Evolutionary conservation across 352 stramenopile species (phyloP).

Genomic region (Pythium rhizo-oryzae): DNA sequence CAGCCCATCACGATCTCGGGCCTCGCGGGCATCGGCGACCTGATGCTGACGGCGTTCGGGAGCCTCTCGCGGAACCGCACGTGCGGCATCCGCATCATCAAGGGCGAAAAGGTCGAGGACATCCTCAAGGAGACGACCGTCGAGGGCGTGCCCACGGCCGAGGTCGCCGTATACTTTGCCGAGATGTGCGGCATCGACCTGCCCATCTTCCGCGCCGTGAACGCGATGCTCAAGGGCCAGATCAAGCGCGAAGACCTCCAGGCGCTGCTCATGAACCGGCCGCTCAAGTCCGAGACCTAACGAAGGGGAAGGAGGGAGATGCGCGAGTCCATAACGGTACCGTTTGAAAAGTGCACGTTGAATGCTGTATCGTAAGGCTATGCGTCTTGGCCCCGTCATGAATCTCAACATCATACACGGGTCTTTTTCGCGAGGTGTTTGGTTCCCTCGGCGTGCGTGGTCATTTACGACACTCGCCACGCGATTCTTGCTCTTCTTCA

Average conservation of each 20-base stretch:
- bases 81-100: slow-evolving; percentile 94
- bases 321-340: not conserved
- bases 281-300: slow-evolving; percentile 76
- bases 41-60: slow-evolving; percentile 97
- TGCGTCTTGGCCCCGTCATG: not conserved
- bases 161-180: slow-evolving; percentile 92
- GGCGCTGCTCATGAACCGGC: slow-evolving; percentile 81
- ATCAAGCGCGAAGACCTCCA: slow-evolving; percentile 76
- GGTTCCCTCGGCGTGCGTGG: too few relatives aligned
- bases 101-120: slow-evolving; percentile 91
- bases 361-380: not conserved
- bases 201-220: slow-evolving; percentile 90
- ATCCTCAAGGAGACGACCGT: slow-evolving; percentile 92
- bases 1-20: slow-evolving; percentile 95
- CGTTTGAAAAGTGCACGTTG: too few relatives aligned
- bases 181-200: slow-evolving; percentile 90
- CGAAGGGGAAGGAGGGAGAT: not conserved
- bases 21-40: slow-evolving; percentile 91
- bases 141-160: slow-evolving; percentile 95
- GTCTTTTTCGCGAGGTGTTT: too few relatives aligned
- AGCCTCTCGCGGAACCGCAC: slow-evolving; percentile 95
- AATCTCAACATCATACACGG: not conserved
- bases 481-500: too few relatives aligned
- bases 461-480: not conserved
- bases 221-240: slow-evolving; percentile 83